Conservation (phyloP, 495 filamentous ascomycete species). For the Daldinia vernicosa region DNA sequence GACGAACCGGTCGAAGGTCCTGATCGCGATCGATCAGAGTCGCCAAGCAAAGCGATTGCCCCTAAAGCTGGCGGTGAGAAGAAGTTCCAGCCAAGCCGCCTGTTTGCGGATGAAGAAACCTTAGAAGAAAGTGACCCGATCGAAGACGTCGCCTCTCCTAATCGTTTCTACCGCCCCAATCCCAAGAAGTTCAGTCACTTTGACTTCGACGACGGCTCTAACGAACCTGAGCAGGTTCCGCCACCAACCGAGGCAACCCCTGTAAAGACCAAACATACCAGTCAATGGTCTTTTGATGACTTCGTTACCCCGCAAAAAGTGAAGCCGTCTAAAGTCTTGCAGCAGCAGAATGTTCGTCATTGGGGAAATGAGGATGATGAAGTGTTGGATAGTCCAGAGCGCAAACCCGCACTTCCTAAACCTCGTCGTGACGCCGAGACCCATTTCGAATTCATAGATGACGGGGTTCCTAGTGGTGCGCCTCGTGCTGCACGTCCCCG, state of each 20-base stretch:
- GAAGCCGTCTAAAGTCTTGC: constrained; percentile 53
- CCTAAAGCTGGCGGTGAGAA: constrained; percentile 74
- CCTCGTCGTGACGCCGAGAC: constrained; percentile 79
- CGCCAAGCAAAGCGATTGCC: constrained; percentile 58
- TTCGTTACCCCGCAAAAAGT: constrained; percentile 81
- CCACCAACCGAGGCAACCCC: constrained; percentile 50
- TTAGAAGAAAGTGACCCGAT: constrained; percentile 50
- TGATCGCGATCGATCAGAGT: constrained; percentile 52
- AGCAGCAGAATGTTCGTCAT: constrained; percentile 67
- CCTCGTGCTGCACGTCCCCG: constrained; percentile 52
- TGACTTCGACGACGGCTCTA: constrained; percentile 75
- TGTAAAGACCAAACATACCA: constrained; percentile 67
- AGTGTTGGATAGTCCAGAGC: constrained; percentile 64
- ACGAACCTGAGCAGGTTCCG: constrained; percentile 52
- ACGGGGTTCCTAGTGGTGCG: constrained; percentile 44
- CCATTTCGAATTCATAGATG: constrained; percentile 79
- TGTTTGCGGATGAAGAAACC: constrained; percentile 71
- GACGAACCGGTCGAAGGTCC: constrained; percentile 56
- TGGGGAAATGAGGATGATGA: constrained; percentile 77
- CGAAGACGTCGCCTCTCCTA: constrained; percentile 48
- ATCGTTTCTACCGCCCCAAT: constrained; percentile 66
- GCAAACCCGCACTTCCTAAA: constrained; percentile 65
- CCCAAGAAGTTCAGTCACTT: constrained; percentile 87
- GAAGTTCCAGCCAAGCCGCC: constrained; percentile 72
- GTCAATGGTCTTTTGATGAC: constrained; percentile 87